These are phyloP conservation scores for Melanomma pulvis-pyrius DNA, from an alignment of 495 filamentous ascomycete species.

Conservation along the genomic window DNA sequence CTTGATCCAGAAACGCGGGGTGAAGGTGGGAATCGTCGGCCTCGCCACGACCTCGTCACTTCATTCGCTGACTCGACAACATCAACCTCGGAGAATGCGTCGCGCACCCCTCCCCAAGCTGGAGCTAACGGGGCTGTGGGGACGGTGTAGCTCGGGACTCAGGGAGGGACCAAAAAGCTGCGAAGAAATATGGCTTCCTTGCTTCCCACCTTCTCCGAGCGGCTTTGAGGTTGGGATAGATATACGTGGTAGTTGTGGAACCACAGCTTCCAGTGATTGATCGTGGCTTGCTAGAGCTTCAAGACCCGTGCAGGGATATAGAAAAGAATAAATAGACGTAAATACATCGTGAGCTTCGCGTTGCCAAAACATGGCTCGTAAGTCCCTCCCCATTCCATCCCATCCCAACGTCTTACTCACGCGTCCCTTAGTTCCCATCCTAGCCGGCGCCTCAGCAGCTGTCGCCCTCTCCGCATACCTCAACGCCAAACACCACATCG, in stretches of 20 bases:
- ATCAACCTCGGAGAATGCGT: background rate
- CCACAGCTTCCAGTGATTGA: too few relatives aligned
- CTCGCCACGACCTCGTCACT: background rate
- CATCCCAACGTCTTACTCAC: background rate
- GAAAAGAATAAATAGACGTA: background rate
- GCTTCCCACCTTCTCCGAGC: too few relatives aligned
- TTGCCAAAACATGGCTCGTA: background rate
- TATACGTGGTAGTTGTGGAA: too few relatives aligned
- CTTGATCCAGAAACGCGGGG: background rate
- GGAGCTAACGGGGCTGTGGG: too few relatives aligned
- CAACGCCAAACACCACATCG: conserved; percentile 40
- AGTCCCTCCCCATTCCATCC: background rate
- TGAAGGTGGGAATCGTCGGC: background rate
- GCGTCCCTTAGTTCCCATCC: conserved; percentile 26
- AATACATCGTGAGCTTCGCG: background rate
- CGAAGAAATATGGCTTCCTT: too few relatives aligned
- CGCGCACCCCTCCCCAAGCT: background rate
- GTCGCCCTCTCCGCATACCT: conserved; percentile 35
- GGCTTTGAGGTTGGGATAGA: too few relatives aligned
- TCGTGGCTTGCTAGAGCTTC: background rate
- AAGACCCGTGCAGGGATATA: background rate
- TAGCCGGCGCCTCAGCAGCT: conserved; percentile 24
- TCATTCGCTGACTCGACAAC: conserved; percentile 1
- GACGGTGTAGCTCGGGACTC: background rate
- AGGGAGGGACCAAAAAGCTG: background rate